A percentile compares a stretch with the other conserved stretches of the same genome.
Evolutionary conservation across 1,284 basidiomycete species (phyloP).

Genomic region (Caloboletus firmus): DNA sequence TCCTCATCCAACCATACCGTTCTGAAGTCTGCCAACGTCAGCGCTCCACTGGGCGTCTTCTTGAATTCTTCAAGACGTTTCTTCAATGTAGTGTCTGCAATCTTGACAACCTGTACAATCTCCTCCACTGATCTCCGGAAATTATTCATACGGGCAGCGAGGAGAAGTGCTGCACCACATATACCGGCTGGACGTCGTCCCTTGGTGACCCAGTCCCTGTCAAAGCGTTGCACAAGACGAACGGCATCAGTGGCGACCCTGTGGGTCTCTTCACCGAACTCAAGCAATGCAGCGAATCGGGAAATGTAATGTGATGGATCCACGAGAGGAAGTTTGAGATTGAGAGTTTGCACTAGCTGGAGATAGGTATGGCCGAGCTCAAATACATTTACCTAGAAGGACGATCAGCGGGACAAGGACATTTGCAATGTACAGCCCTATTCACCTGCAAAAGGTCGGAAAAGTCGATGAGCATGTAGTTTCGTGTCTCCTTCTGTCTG

Average conservation of each 20-base stretch:
- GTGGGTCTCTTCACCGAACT: conserved; percentile 93
- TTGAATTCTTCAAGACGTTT: conserved; percentile 97
- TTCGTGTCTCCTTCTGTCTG: conserved; percentile 84
- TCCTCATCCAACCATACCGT: conserved; percentile 91
- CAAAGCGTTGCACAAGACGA: conserved; percentile 91
- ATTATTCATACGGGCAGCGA: conserved; percentile 98
- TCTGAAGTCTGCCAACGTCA: conserved; percentile 91
- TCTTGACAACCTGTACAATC: conserved; percentile 98
- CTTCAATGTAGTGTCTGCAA: conserved; percentile 91
- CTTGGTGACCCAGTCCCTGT: conserved; percentile 96
- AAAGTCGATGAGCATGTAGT: conserved; percentile 99
- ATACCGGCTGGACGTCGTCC: conserved; percentile 96
- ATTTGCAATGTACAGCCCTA: not conserved
- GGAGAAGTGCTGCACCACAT: conserved; percentile 91
- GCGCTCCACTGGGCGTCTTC: conserved; percentile 79
- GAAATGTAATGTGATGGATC: conserved; percentile 98
- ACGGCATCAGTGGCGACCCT: conserved; percentile 93
- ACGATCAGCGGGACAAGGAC: not conserved
- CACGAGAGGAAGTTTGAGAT: conserved; percentile 85
- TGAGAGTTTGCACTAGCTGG: conserved; percentile 88
- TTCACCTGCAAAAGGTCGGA: conserved; percentile 85
- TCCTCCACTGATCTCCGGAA: conserved; percentile 92
- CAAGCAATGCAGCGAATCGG: conserved; percentile 93
- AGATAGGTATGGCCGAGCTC: conserved; percentile 96
- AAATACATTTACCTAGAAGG: conserved; percentile 89